Evolutionary conservation across 495 filamentous ascomycete genomes (phyloP), one percentile per base, ranked within the genome.

Genomic region (Choiromyces venosus): DNA sequence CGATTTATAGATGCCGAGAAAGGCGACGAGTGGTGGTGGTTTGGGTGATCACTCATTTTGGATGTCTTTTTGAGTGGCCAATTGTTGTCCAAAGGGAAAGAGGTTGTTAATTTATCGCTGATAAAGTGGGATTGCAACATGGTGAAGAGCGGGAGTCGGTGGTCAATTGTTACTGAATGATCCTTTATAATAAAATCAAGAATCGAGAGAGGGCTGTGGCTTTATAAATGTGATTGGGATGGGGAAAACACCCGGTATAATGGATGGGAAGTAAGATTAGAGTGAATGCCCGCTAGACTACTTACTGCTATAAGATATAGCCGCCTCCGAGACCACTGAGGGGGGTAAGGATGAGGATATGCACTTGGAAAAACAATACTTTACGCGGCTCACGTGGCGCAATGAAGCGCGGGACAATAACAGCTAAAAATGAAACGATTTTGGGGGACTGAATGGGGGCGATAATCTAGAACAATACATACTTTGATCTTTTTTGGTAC

Each of bases 81-180:
- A 71, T 67, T 80, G 65, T 64, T 69, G 44, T 79, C 71, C 25
- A 79, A 69, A 66, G 68, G 56, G 66, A 74, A 73, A 16, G 74
- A 76, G 36, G 71, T 67, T 61, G 74, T 74, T n/a, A 71, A 75
- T 38, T 80, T 79, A 16, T 80, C 71, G 69, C 44, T 37, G 65
- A 68, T 66, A 39, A 79, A 67, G 66, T 78, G 77, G 73, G 78
- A 79, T 70, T 80, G 78, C 52, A 79, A 70, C 78, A 79, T 79
- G 37, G 71, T 79, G 72, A 37, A 72, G 40, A 35, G 68, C 52
- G 19, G 52, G n/a, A 56, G n/a, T 4, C 29, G 65, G 73, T 66
- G 67, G 71, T 44, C 16, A 70, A 72, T 39, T 66, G 76, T 79
- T 56, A 38, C 25, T 77, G 42, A 76, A 75, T 69, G 75, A 33